Base-by-base conservation (phyloP, 2,329 filamentous ascomycete species). In the Thelonectria discophora region DNA sequence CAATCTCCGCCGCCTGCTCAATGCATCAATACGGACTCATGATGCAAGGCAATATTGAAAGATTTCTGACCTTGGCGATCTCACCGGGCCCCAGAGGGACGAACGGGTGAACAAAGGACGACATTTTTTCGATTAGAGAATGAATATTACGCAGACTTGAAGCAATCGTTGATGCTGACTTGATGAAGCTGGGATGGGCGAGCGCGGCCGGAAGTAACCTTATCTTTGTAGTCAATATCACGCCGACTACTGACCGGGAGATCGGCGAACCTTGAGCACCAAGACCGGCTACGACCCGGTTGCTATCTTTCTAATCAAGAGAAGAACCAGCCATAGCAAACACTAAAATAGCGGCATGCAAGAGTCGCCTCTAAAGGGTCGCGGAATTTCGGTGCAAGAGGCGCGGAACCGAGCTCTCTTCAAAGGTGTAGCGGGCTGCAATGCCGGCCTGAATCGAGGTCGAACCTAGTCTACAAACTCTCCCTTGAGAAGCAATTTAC, bases 1-100 rank as follows among this genome's bases (percentile, higher is more conserved):
- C 70, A 37, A 73, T 58, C 1, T 55, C 54, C 2, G 73, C 67
- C 2, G 69, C 66, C 74, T 75, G 10, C 8, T 37, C n/a, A 10
- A 15, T 37, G 21, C 17, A 17, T 57, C 6, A 55, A 12, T 17
- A 32, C 7, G 34, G 5, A 15, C 6, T 24, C 21, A 24, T 24
- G 6, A 18, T 39, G 6, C 3, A 6, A 5, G 13, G 24, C 3
- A 18, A 17, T 11, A 37, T 43, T 21, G 2, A 12, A n/a, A 3
- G 7, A 18, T 13, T 9, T 12, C 55, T 10, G 27, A 57, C 55
- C 46, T 45, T 50, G 46, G 24, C 21, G 27, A 57, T 50, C 18
- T 57, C 55, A 10, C 37, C 55, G 6, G 55, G 46, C 8, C 55
- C 46, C 46, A 57, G 30, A 20, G 55, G 55, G 39, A 12, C 27